These are phyloP conservation scores for Magnaporthales sp. DNA, from an alignment of 2,329 filamentous ascomycete species.

Conservation along the genomic window DNA sequence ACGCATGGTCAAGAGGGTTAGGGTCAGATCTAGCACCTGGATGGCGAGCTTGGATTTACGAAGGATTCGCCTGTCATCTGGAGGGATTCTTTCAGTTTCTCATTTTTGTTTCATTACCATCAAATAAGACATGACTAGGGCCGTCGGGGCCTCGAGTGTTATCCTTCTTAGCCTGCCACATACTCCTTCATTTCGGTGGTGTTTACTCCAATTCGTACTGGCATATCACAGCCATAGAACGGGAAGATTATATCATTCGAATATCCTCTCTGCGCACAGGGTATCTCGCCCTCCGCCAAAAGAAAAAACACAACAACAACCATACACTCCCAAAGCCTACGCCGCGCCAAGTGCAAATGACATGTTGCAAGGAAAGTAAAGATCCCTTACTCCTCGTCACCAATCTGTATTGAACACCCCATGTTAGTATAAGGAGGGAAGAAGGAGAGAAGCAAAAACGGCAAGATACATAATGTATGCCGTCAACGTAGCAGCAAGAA, in stretches of 20 bases:
- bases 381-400: slow-evolving; percentile 26
- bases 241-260: not conserved
- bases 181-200: not conserved
- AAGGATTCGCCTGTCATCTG: not conserved
- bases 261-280: not conserved
- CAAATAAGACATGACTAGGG: not conserved
- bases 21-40: not conserved
- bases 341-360: slow-evolving; percentile 1
- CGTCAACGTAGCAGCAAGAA: not conserved
- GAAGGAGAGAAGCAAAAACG: not conserved
- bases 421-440: slow-evolving; percentile 10
- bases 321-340: not conserved
- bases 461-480: not conserved
- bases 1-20: not conserved
- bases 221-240: not conserved
- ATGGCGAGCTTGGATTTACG: not conserved
- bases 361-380: not conserved
- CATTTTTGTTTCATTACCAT: not conserved
- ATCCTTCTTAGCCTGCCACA: not conserved
- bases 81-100: not conserved
- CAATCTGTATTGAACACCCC: slow-evolving; percentile 19
- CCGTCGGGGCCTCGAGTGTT: not conserved
- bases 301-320: not conserved
- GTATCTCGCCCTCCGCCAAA: not conserved
- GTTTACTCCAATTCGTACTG: not conserved